These are phyloP conservation scores for Phaeosphaeria sp. DNA, from an alignment of 2,329 filamentous ascomycete species.

Conservation along the genomic window DNA sequence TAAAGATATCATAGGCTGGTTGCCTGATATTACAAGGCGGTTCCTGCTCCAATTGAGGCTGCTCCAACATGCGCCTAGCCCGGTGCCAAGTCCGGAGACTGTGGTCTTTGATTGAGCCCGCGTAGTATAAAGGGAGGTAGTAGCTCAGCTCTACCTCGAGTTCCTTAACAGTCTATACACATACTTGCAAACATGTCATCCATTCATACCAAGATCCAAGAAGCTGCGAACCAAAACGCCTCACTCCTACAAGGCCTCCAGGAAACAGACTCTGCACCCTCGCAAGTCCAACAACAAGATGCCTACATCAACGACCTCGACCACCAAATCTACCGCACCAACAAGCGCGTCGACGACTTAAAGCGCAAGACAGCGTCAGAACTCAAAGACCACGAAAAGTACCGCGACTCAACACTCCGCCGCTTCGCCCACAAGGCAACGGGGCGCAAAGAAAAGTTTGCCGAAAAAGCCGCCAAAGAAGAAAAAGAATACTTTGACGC, in stretches of 20 bases:
- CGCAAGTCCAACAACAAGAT: slow-evolving; percentile 39
- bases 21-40: slow-evolving; percentile 1
- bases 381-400: slow-evolving; percentile 42
- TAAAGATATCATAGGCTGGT: slow-evolving; percentile 3
- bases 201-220: slow-evolving; percentile 32
- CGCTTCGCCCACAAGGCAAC: slow-evolving; percentile 42
- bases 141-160: too few relatives aligned
- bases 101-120: background rate
- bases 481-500: slow-evolving; percentile 45
- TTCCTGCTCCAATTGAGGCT: background rate
- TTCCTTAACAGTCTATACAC: too few relatives aligned
- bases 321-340: slow-evolving; percentile 25
- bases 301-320: slow-evolving; percentile 37
- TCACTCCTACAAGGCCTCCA: slow-evolving; percentile 33
- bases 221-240: slow-evolving; percentile 33
- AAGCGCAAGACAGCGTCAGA: slow-evolving; percentile 28
- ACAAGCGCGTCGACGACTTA: slow-evolving; percentile 21
- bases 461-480: slow-evolving; percentile 42
- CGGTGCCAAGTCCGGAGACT: background rate
- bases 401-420: slow-evolving; percentile 39
- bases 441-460: slow-evolving; percentile 35
- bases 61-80: background rate
- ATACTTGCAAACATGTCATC: slow-evolving; percentile 22
- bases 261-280: slow-evolving; percentile 37
- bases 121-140: slow-evolving; percentile 1